A percentile compares a stretch with the other conserved stretches of the same genome.
Evolutionary conservation across 208 protist genomes (phyloP).

Genomic region (Trypanosoma melophagium): DNA sequence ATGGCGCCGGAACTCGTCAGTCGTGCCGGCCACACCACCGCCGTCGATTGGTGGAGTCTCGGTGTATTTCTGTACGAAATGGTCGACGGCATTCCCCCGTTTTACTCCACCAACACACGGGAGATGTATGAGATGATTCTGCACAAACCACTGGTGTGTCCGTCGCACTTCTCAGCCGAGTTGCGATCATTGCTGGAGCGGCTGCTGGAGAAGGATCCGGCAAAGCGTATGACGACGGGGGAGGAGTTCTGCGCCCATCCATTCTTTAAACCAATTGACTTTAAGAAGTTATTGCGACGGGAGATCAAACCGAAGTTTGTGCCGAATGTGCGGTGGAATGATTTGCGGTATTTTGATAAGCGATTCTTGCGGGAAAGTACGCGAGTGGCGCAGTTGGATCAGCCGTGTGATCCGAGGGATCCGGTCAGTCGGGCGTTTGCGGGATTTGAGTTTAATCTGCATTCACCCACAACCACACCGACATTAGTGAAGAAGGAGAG

Average conservation of each 20-base stretch:
- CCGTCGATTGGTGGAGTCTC: constrained; percentile 96
- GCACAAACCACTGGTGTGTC: constrained; percentile 49
- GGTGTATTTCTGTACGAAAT: constrained; percentile 96
- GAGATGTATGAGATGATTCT: constrained; percentile 83
- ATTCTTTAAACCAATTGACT: constrained; percentile 69
- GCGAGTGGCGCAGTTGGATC: constrained; percentile 18
- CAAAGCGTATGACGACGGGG: constrained; percentile 35
- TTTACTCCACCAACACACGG: constrained; percentile 80
- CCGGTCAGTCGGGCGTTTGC: constrained; percentile 22
- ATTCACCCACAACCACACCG: not conserved
- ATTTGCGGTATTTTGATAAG: constrained; percentile 31
- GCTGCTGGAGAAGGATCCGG: constrained; percentile 60
- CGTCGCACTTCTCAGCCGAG: constrained; percentile 38
- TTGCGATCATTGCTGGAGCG: constrained; percentile 45
- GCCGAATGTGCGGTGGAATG: constrained; percentile 18
- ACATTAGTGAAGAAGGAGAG: not conserved
- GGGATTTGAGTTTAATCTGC: constrained; percentile 19
- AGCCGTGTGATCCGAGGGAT: constrained; percentile 24
- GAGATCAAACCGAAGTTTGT: constrained; percentile 37
- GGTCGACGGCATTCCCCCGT: constrained; percentile 84
- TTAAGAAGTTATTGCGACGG: constrained; percentile 44
- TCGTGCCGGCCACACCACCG: constrained; percentile 84
- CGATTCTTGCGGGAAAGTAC: constrained; percentile 26
- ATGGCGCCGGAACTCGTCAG: constrained; percentile 91
- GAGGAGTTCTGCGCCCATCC: constrained; percentile 50